Evolutionary conservation across 768 basidiomycete species (phyloP), one percentile per base, ranked within the genome.

Genomic region (Mycena galericulata): DNA sequence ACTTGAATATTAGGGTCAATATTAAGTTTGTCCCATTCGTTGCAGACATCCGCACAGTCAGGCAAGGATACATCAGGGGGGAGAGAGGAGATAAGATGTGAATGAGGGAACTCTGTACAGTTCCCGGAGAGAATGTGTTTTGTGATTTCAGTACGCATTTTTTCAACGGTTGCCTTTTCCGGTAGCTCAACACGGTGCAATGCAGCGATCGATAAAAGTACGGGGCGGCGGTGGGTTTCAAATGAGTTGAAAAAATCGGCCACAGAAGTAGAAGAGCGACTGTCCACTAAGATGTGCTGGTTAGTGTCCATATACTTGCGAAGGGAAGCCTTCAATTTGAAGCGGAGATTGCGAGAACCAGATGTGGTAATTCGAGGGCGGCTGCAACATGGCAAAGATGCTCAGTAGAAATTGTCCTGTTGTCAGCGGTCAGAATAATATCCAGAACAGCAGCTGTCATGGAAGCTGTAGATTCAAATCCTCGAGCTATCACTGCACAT

Each of bases 1-100:
- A 45, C 40, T 54, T 63, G 62, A 22, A 63, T 26, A 22, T 63
- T 51, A 11, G 41, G 51, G 22, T 63, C 40, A 11, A 54, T 40
- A 15, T 14, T 8, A 32, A 45, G 45, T 6, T 4, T 17, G 2
- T 24, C 51, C 62, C 51, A 63, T n/a, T 63, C 62, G 3, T 45
- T 22, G 22, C 30, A 32, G 2, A 63, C 51, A 24, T 53, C 51
- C 3, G 53, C 14, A 45, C 62, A 53, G 15, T 38, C 32, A 11
- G 59, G 29, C 11, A 30, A 14, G 20, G 43, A 46, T 43, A 45
- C 9, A 45, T 43, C 20, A 2, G 3, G 11, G 15, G 29, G 27
- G 2, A 30, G 49, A 12, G 49, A 50, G 24, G 14, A n/a, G 27
- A 27, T 29, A 24, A 24, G 10, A 29, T 50, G 40, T 5, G 22